Evolutionary conservation across 768 basidiomycete species (phyloP).

Genomic region (Auriscalpium microsporum): DNA sequence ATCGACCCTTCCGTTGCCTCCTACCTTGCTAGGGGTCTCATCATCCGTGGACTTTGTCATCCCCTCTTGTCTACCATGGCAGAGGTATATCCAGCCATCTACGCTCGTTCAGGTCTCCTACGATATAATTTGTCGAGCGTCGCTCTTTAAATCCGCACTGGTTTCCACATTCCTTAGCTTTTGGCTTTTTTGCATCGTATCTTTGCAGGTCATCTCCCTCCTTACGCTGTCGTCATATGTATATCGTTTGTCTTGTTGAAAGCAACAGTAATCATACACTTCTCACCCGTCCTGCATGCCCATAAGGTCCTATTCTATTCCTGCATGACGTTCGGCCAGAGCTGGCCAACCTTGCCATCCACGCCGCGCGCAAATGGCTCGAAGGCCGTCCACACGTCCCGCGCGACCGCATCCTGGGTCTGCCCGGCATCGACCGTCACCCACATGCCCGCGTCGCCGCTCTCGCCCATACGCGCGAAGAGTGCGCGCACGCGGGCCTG

Average conservation of each 20-base stretch:
- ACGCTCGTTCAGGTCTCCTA: conserved; percentile 7
- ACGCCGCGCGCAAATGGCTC: conserved; percentile 31
- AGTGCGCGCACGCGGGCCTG: conserved; percentile 55
- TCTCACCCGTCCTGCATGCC: neutral
- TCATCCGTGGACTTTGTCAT: too few species aligned
- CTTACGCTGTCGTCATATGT: neutral
- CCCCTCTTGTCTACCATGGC: too few species aligned
- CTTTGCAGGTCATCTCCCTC: neutral
- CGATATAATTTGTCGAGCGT: conserved; percentile 5
- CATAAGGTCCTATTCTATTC: too few species aligned
- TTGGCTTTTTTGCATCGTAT: neutral
- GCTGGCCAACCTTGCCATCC: too few species aligned
- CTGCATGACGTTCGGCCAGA: too few species aligned
- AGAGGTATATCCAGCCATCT: neutral
- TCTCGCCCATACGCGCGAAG: conserved; percentile 46
- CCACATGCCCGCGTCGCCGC: conserved; percentile 33
- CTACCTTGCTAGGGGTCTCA: too few species aligned
- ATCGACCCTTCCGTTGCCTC: neutral
- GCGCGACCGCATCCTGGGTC: conserved; percentile 39
- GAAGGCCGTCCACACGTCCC: conserved; percentile 48
- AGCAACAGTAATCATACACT: neutral
- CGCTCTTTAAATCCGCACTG: conserved; percentile 4
- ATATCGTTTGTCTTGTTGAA: neutral
- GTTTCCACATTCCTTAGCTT: neutral
- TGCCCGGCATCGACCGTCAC: conserved; percentile 50